Evolutionary conservation across 495 filamentous ascomycete species (phyloP).

Genomic region (Neurospora sp.): DNA sequence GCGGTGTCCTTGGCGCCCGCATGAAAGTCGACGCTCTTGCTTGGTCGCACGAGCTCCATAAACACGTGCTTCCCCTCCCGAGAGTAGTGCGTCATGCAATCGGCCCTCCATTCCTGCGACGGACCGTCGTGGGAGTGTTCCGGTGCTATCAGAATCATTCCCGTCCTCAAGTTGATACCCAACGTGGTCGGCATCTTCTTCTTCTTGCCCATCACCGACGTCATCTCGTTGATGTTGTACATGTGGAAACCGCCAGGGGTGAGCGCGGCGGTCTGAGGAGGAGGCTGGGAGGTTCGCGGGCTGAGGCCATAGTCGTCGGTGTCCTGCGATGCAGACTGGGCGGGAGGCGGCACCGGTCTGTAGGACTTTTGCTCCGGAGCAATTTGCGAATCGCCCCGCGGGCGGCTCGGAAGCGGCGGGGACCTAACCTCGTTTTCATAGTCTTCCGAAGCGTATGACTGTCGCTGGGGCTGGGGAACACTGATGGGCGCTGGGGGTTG

Average conservation of each 20-base stretch:
- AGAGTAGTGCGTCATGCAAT: constrained; percentile 88
- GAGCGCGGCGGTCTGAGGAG: constrained; percentile 21
- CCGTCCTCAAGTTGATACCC: constrained; percentile 78
- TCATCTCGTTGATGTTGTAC: constrained; percentile 95
- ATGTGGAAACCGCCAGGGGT: constrained; percentile 77
- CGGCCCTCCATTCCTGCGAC: constrained; percentile 85
- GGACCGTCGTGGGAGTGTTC: constrained; percentile 70
- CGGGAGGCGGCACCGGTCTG: constrained; percentile 25
- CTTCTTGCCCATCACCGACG: constrained; percentile 84
- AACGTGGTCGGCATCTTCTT: constrained; percentile 96
- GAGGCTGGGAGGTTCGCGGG: constrained; percentile 14
- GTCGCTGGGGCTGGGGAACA: constrained; percentile 10
- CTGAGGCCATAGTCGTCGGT: constrained; percentile 14
- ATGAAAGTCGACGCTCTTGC: constrained; percentile 91
- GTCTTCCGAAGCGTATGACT: constrained; percentile 18
- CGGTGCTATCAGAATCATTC: constrained; percentile 82
- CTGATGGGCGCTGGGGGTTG: constrained; percentile 15
- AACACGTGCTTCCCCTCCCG: constrained; percentile 98
- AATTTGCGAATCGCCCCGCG: constrained; percentile 49
- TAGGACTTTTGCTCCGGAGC: constrained; percentile 41
- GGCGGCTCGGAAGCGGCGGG: constrained; percentile 56
- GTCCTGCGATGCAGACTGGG: constrained; percentile 6
- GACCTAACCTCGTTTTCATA: constrained; percentile 25
- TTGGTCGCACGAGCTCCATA: constrained; percentile 80
- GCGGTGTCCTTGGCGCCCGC: constrained; percentile 96